Evolutionary conservation across 2,329 filamentous ascomycete species (phyloP).

Genomic region (Talaromyces atroroseus): DNA sequence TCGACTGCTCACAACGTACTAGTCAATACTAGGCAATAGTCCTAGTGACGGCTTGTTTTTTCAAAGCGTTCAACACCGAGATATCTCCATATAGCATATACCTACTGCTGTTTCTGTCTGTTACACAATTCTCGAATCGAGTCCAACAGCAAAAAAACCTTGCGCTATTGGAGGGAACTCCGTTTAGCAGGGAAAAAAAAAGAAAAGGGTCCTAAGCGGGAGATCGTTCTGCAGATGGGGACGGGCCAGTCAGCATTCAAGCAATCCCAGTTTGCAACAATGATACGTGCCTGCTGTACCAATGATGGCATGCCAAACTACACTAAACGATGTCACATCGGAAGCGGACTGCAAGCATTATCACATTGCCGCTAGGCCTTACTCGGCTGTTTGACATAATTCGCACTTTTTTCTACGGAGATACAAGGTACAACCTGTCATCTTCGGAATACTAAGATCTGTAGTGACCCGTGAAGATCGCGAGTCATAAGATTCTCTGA

Average conservation of each 20-base stretch:
- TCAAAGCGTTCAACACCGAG: not conserved
- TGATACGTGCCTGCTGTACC: not conserved
- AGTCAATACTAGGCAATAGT: not conserved
- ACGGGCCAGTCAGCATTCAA: not conserved
- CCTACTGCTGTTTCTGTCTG: not conserved
- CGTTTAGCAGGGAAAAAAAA: not conserved
- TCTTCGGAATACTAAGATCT: not conserved
- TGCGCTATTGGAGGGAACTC: not conserved
- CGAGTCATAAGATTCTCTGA: not conserved
- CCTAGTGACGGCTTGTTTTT: not conserved
- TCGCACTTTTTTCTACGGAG: too few species aligned
- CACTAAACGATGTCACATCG: conserved; percentile 6
- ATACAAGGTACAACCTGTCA: not conserved
- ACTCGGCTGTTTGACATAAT: not conserved
- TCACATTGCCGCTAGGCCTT: not conserved
- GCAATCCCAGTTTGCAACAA: not conserved
- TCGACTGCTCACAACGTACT: too few species aligned
- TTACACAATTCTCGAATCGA: not conserved
- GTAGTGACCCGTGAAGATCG: conserved; percentile 7
- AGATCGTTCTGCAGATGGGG: not conserved
- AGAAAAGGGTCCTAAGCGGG: not conserved
- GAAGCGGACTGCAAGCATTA: not conserved
- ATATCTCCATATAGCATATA: not conserved
- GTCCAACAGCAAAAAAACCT: not conserved
- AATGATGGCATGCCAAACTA: not conserved